Percentiles rank a stretch among this genome's conserved stretches.
Evolutionary conservation across 306 rosid genomes (phyloP).

Genomic region (Trichosanthes truncata): DNA sequence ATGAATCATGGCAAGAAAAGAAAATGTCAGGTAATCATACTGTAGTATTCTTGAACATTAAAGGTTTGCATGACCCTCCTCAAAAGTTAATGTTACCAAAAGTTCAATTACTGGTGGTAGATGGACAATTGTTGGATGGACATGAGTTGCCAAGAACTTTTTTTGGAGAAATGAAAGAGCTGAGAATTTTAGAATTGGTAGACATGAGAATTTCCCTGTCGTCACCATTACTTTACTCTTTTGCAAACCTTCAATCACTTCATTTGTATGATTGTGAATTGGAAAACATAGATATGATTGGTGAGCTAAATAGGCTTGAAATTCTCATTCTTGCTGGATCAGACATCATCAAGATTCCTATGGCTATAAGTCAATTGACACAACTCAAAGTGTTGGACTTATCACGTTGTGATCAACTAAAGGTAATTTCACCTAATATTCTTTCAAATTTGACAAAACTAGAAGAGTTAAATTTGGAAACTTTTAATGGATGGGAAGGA

Average conservation of each 20-base stretch:
- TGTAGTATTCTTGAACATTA: too few species aligned
- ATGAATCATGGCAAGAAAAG: too few species aligned
- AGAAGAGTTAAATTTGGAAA: slow-evolving; percentile 7
- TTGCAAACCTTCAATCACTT: background rate
- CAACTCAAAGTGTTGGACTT: slow-evolving; percentile 10
- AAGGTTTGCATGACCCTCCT: too few species aligned
- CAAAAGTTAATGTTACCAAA: too few species aligned
- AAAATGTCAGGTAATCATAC: too few species aligned
- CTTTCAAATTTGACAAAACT: slow-evolving; percentile 5
- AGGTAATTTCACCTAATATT: background rate
- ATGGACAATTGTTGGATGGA: too few species aligned
- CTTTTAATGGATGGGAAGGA: slow-evolving; percentile 7
- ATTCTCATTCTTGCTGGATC: too few species aligned
- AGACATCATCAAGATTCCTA: too few species aligned
- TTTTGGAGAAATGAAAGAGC: background rate
- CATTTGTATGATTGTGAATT: background rate
- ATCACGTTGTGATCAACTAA: background rate
- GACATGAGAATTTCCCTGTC: background rate
- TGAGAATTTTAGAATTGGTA: background rate
- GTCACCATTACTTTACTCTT: background rate
- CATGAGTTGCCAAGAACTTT: background rate
- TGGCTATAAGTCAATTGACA: too few species aligned
- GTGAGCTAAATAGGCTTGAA: too few species aligned
- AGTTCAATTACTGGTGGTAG: too few species aligned
- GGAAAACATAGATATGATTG: too few species aligned